phyloP scores from a whole-genome alignment of 345 rosid species.

The Gossypium thurberi region DNA sequence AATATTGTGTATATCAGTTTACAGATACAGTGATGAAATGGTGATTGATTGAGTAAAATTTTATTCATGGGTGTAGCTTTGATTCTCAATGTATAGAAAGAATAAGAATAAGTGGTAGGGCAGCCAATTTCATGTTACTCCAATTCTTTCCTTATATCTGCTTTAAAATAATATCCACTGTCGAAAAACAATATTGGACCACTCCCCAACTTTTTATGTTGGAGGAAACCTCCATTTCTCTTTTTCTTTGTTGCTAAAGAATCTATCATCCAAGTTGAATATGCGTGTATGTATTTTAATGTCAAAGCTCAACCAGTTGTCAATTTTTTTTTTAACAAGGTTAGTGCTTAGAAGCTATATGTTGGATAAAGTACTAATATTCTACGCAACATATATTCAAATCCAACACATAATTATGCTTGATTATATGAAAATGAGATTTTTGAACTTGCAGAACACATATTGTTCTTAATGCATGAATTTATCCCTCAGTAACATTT shows the following conservation, averaged over 20 bases:
- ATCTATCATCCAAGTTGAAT: background rate
- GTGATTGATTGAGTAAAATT: background rate
- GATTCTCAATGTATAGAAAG: background rate
- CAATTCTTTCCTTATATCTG: conserved; percentile 5
- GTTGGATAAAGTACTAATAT: background rate
- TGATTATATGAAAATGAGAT: too few relatives aligned
- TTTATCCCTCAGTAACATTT: too few relatives aligned
- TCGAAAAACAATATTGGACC: background rate
- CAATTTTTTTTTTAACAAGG: background rate
- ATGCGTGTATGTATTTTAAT: background rate
- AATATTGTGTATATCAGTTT: background rate
- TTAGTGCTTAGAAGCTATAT: background rate
- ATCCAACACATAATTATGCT: too few relatives aligned
- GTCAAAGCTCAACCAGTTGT: background rate
- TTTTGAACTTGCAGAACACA: too few relatives aligned
- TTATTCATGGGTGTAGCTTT: background rate
- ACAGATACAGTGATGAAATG: background rate
- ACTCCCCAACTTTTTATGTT: background rate
- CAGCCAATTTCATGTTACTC: background rate
- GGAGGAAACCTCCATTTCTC: background rate
- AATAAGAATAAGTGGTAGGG: background rate
- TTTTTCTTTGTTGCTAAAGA: background rate
- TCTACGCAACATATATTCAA: too few relatives aligned
- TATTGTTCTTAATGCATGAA: too few relatives aligned
- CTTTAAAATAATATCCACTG: background rate